Base-by-base conservation (phyloP, 1,284 basidiomycete genomes). In the Ceratobasidium sp. region DNA sequence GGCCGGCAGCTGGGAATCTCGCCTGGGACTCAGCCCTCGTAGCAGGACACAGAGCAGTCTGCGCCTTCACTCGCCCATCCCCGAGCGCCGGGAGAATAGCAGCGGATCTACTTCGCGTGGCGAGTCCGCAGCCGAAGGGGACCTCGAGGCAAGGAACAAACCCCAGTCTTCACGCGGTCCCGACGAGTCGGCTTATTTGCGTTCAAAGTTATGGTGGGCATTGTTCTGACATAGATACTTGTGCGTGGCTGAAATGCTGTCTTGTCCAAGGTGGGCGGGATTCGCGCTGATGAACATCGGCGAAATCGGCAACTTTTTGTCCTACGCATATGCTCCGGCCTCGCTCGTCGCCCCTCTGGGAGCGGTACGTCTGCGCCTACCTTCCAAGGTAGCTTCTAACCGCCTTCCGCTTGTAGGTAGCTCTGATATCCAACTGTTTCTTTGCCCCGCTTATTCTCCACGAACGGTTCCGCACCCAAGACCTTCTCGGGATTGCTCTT, bases 271-370 rank as follows among this genome's bases (percentile, higher is more conserved):
- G 96, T 98, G 96, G 95, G 79, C 88, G 7, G 97, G 97, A 0
- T 91, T 98, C 76, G 79, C 89, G 13, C 85, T 98, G 58, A 97
- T 98, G 91, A 93, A 94, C 77, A 76, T 98, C 13, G 97, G 97
- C 16, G 97, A 99, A 84, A 83, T 89, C 29, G 94, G 94, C 14
- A 98, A 98, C 80, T 98, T 98, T 76, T 88, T 95, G 73, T 92
- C 93, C 0, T 98, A 95, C 78, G 92, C 89, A 0, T 93, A 91
- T 77, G 91, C 96, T 6, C 96, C 97, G 2, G 96, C 96, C 8
- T 94, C 92, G 24, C 85, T 98, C 14, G 95, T 98, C n/a, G 96
- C 97, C 0, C 97, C 96, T 22, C 86, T 98, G 7, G 96, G 96
- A 39, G 96, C 94, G 39, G 94, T 96, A 79, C 84, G 90, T 84